A percentile compares a stretch with the other conserved stretches of the same genome.
These are phyloP conservation scores for Escallonia rubra DNA, from an alignment of 129 eudicot species.

Conservation along the genomic window DNA sequence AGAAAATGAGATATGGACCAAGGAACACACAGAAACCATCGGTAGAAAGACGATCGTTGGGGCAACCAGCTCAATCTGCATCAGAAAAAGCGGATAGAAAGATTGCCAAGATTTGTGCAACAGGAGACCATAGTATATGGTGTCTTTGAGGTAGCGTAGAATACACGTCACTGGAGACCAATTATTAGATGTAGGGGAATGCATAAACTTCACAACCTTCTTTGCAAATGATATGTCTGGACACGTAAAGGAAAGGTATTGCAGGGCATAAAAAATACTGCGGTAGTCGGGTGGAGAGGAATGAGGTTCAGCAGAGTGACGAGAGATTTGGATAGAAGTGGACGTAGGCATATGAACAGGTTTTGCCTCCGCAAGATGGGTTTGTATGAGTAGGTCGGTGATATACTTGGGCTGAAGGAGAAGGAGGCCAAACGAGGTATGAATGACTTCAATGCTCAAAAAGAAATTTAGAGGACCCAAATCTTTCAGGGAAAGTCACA, in stretches of 20 bases:
- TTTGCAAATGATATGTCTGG: neutral
- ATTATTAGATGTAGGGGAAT: neutral
- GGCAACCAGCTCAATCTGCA: neutral
- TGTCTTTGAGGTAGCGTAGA: neutral
- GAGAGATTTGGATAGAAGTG: neutral
- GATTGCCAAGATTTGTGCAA: neutral
- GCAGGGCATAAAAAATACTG: no score
- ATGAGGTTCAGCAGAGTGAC: neutral
- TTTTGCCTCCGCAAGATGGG: neutral
- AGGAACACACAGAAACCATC: neutral
- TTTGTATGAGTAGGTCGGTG: neutral
- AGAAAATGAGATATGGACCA: neutral
- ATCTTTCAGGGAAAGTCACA: no score
- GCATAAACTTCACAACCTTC: neutral
- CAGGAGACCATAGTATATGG: neutral
- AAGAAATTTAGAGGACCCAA: no score
- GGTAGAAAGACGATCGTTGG: neutral
- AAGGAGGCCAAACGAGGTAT: neutral
- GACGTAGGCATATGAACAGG: neutral
- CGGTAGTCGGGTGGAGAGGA: neutral
- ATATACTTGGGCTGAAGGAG: neutral
- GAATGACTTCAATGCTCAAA: neutral
- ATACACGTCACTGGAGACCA: neutral
- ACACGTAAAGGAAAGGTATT: no score
- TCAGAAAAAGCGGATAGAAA: neutral